Evolutionary conservation across 2,329 filamentous ascomycete species (phyloP), one percentile per base, ranked within the genome.

Genomic region (Fusarium sublunatum): DNA sequence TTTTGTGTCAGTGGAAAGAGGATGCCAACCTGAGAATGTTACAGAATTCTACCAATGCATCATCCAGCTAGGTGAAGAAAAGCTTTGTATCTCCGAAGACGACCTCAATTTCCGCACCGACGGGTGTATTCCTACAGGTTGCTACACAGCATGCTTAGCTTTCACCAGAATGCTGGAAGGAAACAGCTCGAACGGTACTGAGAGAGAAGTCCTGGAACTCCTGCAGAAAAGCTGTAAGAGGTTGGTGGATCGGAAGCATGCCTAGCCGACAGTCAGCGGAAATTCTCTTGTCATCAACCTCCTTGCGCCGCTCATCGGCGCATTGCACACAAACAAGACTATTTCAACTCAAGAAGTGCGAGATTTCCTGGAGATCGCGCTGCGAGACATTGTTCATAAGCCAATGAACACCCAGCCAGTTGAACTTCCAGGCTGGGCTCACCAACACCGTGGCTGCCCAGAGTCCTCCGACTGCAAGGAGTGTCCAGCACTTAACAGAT

Each of bases 221-320:
- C 25, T 65, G 4, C 15, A 65, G n/a, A 42, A 9, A 15, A 46
- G 35, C 10, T 65, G 53, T n/a, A 31, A 31, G 3, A 25, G 7
- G 6, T 13, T 59, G 15, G 11, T 51, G 5, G 19, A 56, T 1
- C 44, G 29, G 12, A 47, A 45, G 12, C 7, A 38, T 5, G 3
- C 12, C 7, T 62, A 52, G 53, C 39, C 48, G 2, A 12, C 29
- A 5, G 38, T 40, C n/a, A 5, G 5, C 3, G 10, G 13, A 10
- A 5, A 8, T 5, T 4, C 22, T 29, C 24, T 58, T 5, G 6
- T 12, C 8, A 10, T 9, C 5, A 1, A 42, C 3, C 41, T 51
- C 10, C 44, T 65, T 3, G 28, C 28, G 7, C 42, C 42, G 3
- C 24, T 60, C 3, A 2, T 41, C 25, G 13, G 28, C 9, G 8